Base-by-base conservation (phyloP, 192 early-diverging fungal genomes). In the Endogone sp. region DNA sequence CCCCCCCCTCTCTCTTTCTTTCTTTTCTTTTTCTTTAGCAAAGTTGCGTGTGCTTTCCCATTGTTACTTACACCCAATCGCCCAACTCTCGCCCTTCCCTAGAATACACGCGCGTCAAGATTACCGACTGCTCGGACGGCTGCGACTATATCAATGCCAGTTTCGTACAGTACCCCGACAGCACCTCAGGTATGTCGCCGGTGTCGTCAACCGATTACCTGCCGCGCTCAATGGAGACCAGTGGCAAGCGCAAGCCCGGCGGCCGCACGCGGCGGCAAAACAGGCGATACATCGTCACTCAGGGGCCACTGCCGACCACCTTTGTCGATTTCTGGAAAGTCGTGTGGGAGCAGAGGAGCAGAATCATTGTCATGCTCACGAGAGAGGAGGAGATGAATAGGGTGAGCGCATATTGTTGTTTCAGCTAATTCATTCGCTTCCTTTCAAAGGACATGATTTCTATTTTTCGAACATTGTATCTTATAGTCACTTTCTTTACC, bases 281-380 rank as follows among this genome's bases (percentile, higher is more conserved):
- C 27, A 23, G 23, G 59, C 59, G 59, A 4, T 85, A 86, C 62
- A 86, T 88, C n/a, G 84, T 80, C 13, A 86, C 86, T 0, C 84
- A 88, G 63, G 86, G 96, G 11, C 98, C 98, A 21, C 71, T 97
- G 30, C 86, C 87, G 3, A 82, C 85, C 23, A 98, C 97, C 0
- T 85, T 90, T 30, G 77, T 81, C 49, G 97, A 98, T 78, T 98
- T 99, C 77, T 99, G 97, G 97, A 85, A 88, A 66, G 92, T 96
- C 81, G 79, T 94, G 8, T 98, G 95, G 97, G 95, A 99, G 76
- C 93, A 97, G 60, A 79, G 86, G 32, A 80, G 84, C 4, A 68
- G 81, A 0, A 89, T 99, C 4, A 82, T 99, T 44, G 94, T 98
- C 2, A 99, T 98, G 96, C 82, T 99, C 74, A 97, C 98, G 2